These are phyloP conservation scores for Neonectria hederae DNA, from an alignment of 2,329 filamentous ascomycete species.

Conservation along the genomic window DNA sequence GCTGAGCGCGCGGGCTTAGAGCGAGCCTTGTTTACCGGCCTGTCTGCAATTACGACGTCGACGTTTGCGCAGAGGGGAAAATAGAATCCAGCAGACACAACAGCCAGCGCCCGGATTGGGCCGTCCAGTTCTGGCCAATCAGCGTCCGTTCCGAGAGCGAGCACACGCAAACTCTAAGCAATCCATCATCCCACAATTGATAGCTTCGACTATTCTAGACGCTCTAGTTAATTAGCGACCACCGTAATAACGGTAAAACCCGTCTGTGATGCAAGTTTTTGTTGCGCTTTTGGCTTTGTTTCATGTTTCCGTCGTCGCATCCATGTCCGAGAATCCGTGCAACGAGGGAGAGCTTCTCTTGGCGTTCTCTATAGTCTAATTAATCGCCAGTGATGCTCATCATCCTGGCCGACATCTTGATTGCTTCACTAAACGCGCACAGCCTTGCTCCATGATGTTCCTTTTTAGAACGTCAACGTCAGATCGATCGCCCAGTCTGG, in stretches of 20 bases:
- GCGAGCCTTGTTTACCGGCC: background rate
- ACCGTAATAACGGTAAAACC: background rate
- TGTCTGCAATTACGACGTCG: background rate
- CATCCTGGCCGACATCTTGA: no score
- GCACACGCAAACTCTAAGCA: background rate
- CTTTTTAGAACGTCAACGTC: background rate
- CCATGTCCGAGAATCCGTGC: background rate
- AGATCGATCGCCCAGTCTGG: background rate
- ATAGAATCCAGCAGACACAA: background rate
- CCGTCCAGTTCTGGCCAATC: background rate
- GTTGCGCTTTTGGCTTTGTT: background rate
- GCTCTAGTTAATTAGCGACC: background rate
- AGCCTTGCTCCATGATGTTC: background rate
- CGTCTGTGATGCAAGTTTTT: background rate
- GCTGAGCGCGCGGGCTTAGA: slow-evolving; percentile 45
- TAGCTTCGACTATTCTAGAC: background rate
- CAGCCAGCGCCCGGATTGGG: no score
- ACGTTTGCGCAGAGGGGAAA: background rate
- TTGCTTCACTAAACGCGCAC: no score
- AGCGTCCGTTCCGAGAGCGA: background rate
- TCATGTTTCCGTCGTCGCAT: background rate
- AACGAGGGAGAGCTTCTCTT: background rate
- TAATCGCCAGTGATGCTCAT: no score
- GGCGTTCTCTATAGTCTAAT: background rate
- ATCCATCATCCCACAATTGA: background rate